phyloP scores from a whole-genome alignment of 2,329 filamentous ascomycete genomes.

The Ceratocystis lukuohia region DNA sequence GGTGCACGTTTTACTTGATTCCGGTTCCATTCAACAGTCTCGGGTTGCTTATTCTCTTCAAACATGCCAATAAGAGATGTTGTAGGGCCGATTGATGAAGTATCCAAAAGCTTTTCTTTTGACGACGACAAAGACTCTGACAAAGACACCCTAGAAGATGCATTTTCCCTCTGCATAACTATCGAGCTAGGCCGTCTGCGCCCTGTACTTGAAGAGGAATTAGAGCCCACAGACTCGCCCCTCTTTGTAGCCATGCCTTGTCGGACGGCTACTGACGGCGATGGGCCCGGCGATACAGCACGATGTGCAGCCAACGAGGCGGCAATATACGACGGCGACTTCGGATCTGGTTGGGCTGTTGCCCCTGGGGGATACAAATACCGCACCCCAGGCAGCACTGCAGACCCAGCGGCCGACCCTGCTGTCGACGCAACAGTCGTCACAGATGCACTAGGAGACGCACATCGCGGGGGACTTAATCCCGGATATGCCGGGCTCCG shows the following conservation, averaged over 20 bases:
- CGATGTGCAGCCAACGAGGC: slow-evolving; percentile 42
- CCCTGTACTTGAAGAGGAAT: slow-evolving; percentile 16
- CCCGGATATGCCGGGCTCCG: not conserved
- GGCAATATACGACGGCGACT: slow-evolving; percentile 26
- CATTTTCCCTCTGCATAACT: slow-evolving; percentile 6
- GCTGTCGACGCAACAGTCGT: not conserved
- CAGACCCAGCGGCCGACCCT: not conserved
- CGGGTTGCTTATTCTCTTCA: slow-evolving; percentile 33
- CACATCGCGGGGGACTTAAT: not conserved
- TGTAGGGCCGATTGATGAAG: slow-evolving; percentile 46
- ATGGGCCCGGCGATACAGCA: slow-evolving; percentile 7
- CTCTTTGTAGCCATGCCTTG: not conserved
- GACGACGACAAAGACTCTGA: not conserved
- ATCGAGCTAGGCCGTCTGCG: slow-evolving; percentile 26
- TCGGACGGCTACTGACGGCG: not conserved
- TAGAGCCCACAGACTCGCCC: slow-evolving; percentile 22
- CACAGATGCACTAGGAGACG: slow-evolving; percentile 10
- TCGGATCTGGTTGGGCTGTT: not conserved
- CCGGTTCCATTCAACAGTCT: not conserved
- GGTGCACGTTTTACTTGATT: not conserved
- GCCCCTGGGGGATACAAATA: slow-evolving; percentile 11
- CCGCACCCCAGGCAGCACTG: slow-evolving; percentile 4
- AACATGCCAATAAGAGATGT: slow-evolving; percentile 56
- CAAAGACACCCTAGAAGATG: not conserved
- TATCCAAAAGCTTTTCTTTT: slow-evolving; percentile 31